Conservation (phyloP, 805 yeast genomes). For the Saccharomycopsis sp. region DNA sequence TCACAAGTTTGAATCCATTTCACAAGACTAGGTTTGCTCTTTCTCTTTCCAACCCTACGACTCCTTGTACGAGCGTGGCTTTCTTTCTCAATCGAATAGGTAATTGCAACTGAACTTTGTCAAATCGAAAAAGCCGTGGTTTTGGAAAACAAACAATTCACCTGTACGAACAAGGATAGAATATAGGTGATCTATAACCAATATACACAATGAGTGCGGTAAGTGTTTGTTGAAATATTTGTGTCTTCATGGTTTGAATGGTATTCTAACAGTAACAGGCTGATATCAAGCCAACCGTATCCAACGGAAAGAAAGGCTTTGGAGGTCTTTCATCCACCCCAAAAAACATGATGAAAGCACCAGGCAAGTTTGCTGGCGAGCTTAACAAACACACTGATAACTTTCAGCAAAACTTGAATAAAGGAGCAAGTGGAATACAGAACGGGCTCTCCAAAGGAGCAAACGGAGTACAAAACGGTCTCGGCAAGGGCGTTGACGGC, state of each 20-base stretch:
- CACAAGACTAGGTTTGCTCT: no score
- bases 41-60: no score
- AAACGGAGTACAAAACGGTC: conserved; percentile 4
- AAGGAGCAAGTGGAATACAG: not conserved
- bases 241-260: not conserved
- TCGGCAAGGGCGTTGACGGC: conserved; percentile 1
- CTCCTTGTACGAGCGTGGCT: no score
- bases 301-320: conserved; percentile 13
- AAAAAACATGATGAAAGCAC: conserved; percentile 1
- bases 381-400: conserved; percentile 4
- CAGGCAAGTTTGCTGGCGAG: conserved; percentile 3
- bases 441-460: conserved; percentile 4
- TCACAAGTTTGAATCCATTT: no score
- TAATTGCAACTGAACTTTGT: no score
- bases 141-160: no score
- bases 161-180: no score
- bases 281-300: not conserved
- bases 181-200: no score
- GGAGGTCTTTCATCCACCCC: conserved; percentile 14
- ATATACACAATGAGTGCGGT: not conserved
- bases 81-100: no score
- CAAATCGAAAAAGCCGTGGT: no score
- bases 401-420: not conserved
- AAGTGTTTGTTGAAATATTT: not conserved
- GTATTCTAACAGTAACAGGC: not conserved